Base-by-base conservation (phyloP, 495 filamentous ascomycete genomes). In the Aspergillus ostianus region DNA sequence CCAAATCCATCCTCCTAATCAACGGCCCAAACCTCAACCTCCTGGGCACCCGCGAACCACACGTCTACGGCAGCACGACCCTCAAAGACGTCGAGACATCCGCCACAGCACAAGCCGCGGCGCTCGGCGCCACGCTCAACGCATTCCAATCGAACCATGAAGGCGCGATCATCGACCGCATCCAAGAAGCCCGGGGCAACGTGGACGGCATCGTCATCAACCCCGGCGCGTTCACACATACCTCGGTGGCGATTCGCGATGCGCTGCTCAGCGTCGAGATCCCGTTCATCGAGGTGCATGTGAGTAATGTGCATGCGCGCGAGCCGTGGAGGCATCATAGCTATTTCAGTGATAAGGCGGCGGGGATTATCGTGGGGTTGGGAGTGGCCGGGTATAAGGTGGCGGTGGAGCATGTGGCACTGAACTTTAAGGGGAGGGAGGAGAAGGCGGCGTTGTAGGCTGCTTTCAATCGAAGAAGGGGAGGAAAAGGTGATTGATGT, bases 1-100 rank as follows among this genome's bases (percentile, higher is more conserved):
- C 51, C 26, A 80, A 80, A 68, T 81, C 77, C 51, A 84, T 91
- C 72, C 87, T 91, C 74, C 83, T 90, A 57, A 83, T 91, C 77
- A 90, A 90, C 73, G 87, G 88, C 32, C 87, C 87, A n/a, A 90
- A 91, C 73, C 85, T 91, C 68, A 91, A 90, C 77, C 87, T 91
- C 63, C 82, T 90, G 53, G 88, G 87, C 32, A 87, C 84, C 51
- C 81, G 88, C 20, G 88, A 91, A 68, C 88, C 87, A 13, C 74
- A 85, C 60, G 81, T 90, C 67, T 89, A 89, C 76, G 88, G 87
- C 66, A 73, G 69, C 60, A 84, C 82, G 4, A 89, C 87, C 1
- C 83, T 91, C 45, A 10, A 73, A 41, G 81, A 87, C 60, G 75
- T 90, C 63, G 80, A 84, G 51, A 21, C 58, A n/a, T 60, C 70